Percentiles rank a stretch among this genome's conserved stretches.
These are phyloP conservation scores for Discostella stelligeroides DNA, from an alignment of 108 stramenopile genomes.

Conservation along the genomic window DNA sequence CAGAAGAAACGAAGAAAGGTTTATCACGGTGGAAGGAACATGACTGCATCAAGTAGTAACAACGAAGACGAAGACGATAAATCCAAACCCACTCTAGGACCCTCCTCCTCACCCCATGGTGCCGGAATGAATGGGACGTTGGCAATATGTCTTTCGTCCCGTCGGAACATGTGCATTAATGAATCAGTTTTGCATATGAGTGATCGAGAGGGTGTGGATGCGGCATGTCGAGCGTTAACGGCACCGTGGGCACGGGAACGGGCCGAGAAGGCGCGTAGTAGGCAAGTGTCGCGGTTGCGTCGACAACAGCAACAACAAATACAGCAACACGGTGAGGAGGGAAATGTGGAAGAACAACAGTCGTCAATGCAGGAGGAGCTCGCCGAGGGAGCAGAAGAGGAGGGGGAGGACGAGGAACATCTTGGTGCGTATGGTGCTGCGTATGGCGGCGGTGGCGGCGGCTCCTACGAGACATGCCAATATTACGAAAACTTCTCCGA, in stretches of 20 bases:
- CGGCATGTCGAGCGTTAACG: slow-evolving; percentile 96
- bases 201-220: slow-evolving; percentile 97
- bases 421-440: too few relatives aligned
- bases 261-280: slow-evolving; percentile 46
- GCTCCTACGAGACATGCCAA: slow-evolving; percentile 84
- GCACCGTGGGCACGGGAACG: slow-evolving; percentile 95
- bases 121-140: slow-evolving; percentile 84
- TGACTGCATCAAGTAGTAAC: slow-evolving; percentile 7
- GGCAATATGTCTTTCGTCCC: slow-evolving; percentile 95
- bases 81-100: slow-evolving; percentile 58
- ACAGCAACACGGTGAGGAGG: too few relatives aligned
- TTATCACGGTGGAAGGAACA: slow-evolving; percentile 19
- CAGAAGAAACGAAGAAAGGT: slow-evolving; percentile 31
- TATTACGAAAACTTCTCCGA: slow-evolving; percentile 92
- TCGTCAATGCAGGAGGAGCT: background rate
- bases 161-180: slow-evolving; percentile 99
- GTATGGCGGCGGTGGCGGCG: slow-evolving; percentile 28
- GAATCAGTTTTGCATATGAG: slow-evolving; percentile 92
- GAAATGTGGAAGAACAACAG: background rate
- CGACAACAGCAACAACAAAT: background rate
- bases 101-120: slow-evolving; percentile 59
- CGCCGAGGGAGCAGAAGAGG: background rate
- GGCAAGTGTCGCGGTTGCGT: too few relatives aligned
- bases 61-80: slow-evolving; percentile 5
- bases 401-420: slow-evolving; percentile 21